Conservation (phyloP, 441 rosid genomes). For the Manihot esculenta region DNA sequence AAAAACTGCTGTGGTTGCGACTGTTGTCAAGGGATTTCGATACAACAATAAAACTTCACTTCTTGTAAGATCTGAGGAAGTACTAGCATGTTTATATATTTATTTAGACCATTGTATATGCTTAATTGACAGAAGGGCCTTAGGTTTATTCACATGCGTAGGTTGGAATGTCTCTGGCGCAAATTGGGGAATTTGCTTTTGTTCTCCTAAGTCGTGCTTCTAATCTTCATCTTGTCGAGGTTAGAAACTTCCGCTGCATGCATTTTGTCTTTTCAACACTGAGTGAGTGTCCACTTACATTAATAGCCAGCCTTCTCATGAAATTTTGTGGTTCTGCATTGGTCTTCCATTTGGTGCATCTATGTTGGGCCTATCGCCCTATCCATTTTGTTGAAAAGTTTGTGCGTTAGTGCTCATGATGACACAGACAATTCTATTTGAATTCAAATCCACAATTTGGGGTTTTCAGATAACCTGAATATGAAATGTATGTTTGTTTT, state of each 20-base stretch:
- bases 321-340: not conserved
- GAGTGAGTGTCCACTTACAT: not conserved
- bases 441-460: not conserved
- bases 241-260: constrained; percentile 33
- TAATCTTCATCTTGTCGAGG: constrained; percentile 94
- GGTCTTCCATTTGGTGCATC: not conserved
- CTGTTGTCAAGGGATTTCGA: constrained; percentile 90
- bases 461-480: too few relatives aligned
- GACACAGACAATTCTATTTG: not conserved
- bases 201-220: constrained; percentile 97
- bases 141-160: constrained; percentile 31
- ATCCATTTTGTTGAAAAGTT: not conserved
- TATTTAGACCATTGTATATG: constrained; percentile 8
- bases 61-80: constrained; percentile 58
- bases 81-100: constrained; percentile 6
- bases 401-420: not conserved
- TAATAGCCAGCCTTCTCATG: not conserved
- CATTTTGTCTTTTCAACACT: too few relatives aligned
- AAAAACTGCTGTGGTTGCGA: constrained; percentile 74
- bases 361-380: not conserved
- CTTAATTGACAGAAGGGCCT: constrained; percentile 24
- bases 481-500: not conserved
- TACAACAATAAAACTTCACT: constrained; percentile 91
- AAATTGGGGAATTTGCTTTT: constrained; percentile 96
- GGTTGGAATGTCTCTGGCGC: constrained; percentile 99